Evolutionary conservation across 1,284 basidiomycete genomes (phyloP), one percentile per base, ranked within the genome.

Genomic region (Sanghuangporus sanghuang): DNA sequence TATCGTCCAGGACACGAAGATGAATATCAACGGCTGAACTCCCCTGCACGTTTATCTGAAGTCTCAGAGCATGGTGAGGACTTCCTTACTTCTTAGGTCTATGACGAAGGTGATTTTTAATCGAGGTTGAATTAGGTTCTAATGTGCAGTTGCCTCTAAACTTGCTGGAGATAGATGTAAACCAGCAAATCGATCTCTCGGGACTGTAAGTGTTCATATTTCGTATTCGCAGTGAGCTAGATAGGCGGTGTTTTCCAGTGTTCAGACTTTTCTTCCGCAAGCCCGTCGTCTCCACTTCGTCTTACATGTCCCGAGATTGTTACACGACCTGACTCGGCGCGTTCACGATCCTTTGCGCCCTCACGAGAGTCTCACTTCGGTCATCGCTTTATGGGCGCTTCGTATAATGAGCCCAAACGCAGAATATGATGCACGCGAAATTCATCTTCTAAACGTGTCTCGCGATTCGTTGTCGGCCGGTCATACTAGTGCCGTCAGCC

Each of bases 331-430:
- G 5, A 23, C 36, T 6, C 36, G 50, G 32, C 63, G 38, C 12
- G 35, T 2, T 2, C 32, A 54, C n/a, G 53, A 54, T 38, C 16
- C 53, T n/a, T 38, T 23, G 6, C 77, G 81, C 6, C 83, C 83
- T 14, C 73, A 79, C 12, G 76, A 79, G 12, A 78, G 79, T 18
- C 77, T 85, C 5, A 68, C 84, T 27, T 76, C 76, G 61, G 75
- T 76, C 9, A 75, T 81, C 14, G 83, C 80, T 67, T 73, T 85
- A 1, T 79, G 82, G 74, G 83, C 82, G n/a, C 14, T 54, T 9
- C 38, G 53, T n/a, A 54, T 54, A 7, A 54, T 54, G 14, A 35
- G 53, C 23, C 38, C 12, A 38, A 12, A 23, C 49, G 57, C 52
- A 21, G 32, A 38, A 44, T 39, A 39, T 42, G 32, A 7, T 58